These are phyloP conservation scores for Solidago caesia DNA, from an alignment of 129 eudicot genomes.

Conservation along the genomic window DNA sequence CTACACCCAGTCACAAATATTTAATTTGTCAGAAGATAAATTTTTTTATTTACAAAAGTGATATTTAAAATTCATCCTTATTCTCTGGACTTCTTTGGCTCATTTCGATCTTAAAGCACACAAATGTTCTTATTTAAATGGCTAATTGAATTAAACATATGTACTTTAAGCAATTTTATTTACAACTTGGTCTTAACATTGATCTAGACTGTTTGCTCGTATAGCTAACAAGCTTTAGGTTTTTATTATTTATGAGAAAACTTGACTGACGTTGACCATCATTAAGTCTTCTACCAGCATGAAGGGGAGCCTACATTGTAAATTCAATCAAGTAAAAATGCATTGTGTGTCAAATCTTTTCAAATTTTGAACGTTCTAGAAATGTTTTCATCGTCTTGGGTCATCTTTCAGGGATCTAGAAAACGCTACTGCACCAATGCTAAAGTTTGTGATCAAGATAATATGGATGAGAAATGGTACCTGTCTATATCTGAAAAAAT, in stretches of 20 bases:
- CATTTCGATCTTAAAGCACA: not conserved
- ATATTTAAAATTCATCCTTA: not conserved
- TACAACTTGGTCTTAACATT: conserved; percentile 10
- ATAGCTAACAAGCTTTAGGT: not conserved
- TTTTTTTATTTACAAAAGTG: not conserved
- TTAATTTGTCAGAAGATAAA: too few relatives aligned
- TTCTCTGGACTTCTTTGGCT: not conserved
- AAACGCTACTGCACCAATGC: conserved; percentile 84
- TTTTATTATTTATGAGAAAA: conserved; percentile 1
- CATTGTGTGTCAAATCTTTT: not conserved
- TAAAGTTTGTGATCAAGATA: conserved; percentile 49
- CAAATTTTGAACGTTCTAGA: not conserved
- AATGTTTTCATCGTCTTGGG: conserved; percentile 7
- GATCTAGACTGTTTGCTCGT: conserved; percentile 18
- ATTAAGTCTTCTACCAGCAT: too few relatives aligned
- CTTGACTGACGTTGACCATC: not conserved
- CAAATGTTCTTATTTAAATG: not conserved
- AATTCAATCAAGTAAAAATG: too few relatives aligned
- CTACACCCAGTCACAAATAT: too few relatives aligned
- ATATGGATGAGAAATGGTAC: conserved; percentile 90
- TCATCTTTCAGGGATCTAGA: conserved; percentile 76
- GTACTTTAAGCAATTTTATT: not conserved
- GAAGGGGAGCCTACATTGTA: too few relatives aligned
- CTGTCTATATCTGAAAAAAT: conserved; percentile 14
- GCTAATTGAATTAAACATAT: not conserved